Percentiles rank a stretch among this genome's conserved stretches.
Evolutionary conservation across 768 basidiomycete species (phyloP).

Genomic region (Russula earlei): DNA sequence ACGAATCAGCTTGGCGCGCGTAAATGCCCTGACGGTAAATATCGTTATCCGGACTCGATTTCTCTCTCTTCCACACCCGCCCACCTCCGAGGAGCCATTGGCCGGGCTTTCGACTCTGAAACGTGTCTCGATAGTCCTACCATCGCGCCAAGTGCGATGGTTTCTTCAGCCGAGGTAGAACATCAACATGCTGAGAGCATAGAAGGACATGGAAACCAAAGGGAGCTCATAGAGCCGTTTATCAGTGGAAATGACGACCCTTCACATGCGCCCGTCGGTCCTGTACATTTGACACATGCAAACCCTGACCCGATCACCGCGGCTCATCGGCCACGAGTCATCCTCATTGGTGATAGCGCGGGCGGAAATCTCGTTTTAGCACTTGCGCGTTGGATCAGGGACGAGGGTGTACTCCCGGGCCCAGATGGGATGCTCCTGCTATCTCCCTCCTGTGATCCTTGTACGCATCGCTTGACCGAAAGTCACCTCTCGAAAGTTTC

Average conservation of each 20-base stretch:
- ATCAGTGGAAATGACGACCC: slow-evolving; percentile 15
- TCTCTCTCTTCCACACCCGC: slow-evolving; percentile 12
- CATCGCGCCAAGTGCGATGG: neutral
- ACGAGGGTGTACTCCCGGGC: slow-evolving; percentile 36
- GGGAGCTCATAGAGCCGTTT: slow-evolving; percentile 2
- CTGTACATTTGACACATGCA: neutral
- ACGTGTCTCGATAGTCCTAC: neutral
- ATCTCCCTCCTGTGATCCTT: slow-evolving; percentile 33
- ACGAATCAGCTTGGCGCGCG: slow-evolving; percentile 20
- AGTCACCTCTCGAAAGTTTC: slow-evolving; percentile 2
- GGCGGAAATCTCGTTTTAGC: slow-evolving; percentile 46
- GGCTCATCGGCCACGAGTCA: slow-evolving; percentile 25
- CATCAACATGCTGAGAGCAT: neutral
- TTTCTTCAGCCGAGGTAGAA: neutral
- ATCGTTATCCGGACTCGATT: slow-evolving; percentile 19
- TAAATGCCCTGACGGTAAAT: slow-evolving; percentile 21
- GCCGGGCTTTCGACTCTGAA: neutral
- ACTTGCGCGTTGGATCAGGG: slow-evolving; percentile 44
- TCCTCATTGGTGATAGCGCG: slow-evolving; percentile 47
- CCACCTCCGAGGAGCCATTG: neutral
- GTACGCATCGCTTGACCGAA: slow-evolving; percentile 22
- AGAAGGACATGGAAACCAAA: neutral
- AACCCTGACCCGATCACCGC: slow-evolving; percentile 15
- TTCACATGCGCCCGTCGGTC: neutral
- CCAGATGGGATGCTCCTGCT: slow-evolving; percentile 40